Evolutionary conservation across 2,329 filamentous ascomycete species (phyloP), one percentile per base, ranked within the genome.

Genomic region (Elsinoe australis): DNA sequence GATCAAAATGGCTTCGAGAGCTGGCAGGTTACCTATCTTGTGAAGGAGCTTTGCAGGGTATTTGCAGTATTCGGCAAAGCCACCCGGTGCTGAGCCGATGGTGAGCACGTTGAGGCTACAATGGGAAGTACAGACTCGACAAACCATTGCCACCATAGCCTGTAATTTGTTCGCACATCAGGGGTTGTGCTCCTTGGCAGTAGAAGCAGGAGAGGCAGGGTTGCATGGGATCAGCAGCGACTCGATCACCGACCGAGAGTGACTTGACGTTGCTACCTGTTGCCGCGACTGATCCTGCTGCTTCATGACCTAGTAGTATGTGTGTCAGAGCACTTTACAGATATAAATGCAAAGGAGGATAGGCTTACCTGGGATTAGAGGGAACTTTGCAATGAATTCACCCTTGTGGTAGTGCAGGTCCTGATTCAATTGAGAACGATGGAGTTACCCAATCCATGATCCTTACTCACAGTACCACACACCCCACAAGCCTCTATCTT

Each of bases 161-260:
- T 55, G 78, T 74, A 62, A 83, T 80, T 60, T 82, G 73, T 64
- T 84, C 80, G 63, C 82, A 87, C 50, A 85, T 75, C 39, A 85
- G 67, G 18, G 78, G 71, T 60, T 84, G 74, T 47, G 81, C 80
- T 49, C 80, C 76, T 54, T 78, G 76, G 69, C 82, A 86, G 69
- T 85, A 83, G 71, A 83, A 84, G 68, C 82, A 86, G 64, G 80
- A 75, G 41, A 76, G 76, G 64, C 82, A 86, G 33, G 84, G 74
- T 61, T 85, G 76, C n/a, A 76, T 76, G 62, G 80, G 80, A 57
- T 80, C 76, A 24, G 75, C 67, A 3, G 67, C 71, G 24, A 85
- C 80, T 38, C 79, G 75, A 57, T 83, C 78, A 47, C 80, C 79
- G 49, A 83, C 59, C 44, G 71, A 58, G 64, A 84, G 79, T 33